phyloP scores from a whole-genome alignment of 257 asterid genomes.

The Gentiana dahurica region DNA sequence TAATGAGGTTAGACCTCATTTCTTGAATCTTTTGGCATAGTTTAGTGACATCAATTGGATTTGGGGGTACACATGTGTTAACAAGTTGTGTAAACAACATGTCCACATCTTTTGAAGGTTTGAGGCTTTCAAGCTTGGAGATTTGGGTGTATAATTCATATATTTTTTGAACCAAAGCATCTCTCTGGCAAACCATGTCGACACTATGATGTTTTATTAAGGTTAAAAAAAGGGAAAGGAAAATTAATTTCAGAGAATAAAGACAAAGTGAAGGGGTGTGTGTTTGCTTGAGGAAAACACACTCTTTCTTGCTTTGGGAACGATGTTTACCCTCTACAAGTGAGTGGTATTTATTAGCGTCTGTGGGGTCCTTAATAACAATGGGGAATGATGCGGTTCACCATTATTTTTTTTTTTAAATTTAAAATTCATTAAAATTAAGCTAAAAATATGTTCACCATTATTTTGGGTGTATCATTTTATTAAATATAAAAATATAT shows the following conservation, averaged over 20 bases:
- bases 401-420: conserved; percentile 8
- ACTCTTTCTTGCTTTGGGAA: conserved; percentile 8
- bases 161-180: conserved; percentile 51
- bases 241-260: background rate
- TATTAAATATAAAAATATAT: too few species aligned
- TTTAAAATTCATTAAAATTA: background rate
- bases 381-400: conserved; percentile 9
- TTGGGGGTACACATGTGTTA: conserved; percentile 65
- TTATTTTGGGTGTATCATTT: too few species aligned
- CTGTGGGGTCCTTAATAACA: conserved; percentile 21
- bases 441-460: background rate
- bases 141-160: conserved; percentile 44
- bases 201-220: conserved; percentile 14
- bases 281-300: conserved; percentile 1
- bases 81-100: conserved; percentile 59
- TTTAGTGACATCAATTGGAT: conserved; percentile 66
- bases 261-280: too few species aligned
- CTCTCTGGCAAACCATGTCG: conserved; percentile 74
- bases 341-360: conserved; percentile 38
- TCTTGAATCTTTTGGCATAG: conserved; percentile 48
- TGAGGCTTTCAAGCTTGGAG: conserved; percentile 48
- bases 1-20: conserved; percentile 49
- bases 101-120: conserved; percentile 63
- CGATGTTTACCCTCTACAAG: conserved; percentile 5
- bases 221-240: conserved; percentile 1